phyloP scores from a whole-genome alignment of 352 stramenopile species.

The Blastocystis sp. region DNA sequence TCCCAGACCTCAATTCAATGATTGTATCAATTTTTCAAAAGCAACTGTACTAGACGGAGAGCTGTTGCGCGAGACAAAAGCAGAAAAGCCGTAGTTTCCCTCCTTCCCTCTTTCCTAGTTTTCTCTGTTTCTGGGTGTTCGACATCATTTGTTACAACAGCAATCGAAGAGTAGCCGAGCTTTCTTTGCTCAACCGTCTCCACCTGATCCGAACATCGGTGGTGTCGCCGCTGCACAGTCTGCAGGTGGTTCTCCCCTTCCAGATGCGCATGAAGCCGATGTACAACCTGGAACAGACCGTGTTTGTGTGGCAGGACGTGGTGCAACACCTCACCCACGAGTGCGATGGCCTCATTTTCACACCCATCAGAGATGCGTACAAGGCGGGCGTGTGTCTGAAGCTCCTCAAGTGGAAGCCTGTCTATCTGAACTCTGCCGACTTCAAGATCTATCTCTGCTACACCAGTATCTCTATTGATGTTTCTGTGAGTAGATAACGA shows the following conservation, averaged over 20 bases:
- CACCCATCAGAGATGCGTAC: slow-evolving; percentile 26
- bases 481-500: neutral
- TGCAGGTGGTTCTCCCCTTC: neutral
- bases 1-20: neutral
- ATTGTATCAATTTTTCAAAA: slow-evolving; percentile 14
- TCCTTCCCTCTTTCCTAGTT: neutral
- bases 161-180: neutral
- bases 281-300: slow-evolving; percentile 52
- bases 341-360: slow-evolving; percentile 53
- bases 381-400: neutral
- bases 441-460: slow-evolving; percentile 12
- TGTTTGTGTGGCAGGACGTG: slow-evolving; percentile 54
- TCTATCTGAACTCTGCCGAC: slow-evolving; percentile 37
- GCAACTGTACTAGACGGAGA: slow-evolving; percentile 3
- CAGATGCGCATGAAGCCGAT: slow-evolving; percentile 59
- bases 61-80: slow-evolving; percentile 11
- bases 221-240: neutral
- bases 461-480: neutral
- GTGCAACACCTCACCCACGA: slow-evolving; percentile 20
- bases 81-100: neutral
- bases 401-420: slow-evolving; percentile 56
- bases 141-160: slow-evolving; percentile 37
- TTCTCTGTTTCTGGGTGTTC: slow-evolving; percentile 57
- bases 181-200: slow-evolving; percentile 25
- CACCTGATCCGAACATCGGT: slow-evolving; percentile 37